Evolutionary conservation across 176 grass and related monocot genomes (phyloP), one percentile per base, ranked within the genome.

Genomic region (Calamus simplicifolius): DNA sequence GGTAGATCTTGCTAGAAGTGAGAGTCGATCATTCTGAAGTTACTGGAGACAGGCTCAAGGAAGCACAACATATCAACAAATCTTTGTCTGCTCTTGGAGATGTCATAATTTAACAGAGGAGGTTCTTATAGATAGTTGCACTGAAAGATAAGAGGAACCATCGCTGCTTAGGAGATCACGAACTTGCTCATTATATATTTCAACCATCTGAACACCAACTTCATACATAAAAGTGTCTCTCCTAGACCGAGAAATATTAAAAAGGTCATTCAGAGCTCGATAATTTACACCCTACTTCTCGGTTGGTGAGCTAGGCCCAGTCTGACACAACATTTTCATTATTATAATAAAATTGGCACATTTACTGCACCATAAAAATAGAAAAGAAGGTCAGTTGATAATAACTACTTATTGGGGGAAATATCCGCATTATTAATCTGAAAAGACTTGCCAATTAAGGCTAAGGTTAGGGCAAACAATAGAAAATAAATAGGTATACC

Each of bases 131-230:
- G 35, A 38, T 6, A 38, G 8, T 38, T 2, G 5, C 12, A 38
- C 2, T 10, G 12, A 12, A 10, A 38, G 7, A 8, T 38, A 12
- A 7, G 5, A 6, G 4, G 51, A 52, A 18, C 93, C 84, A 78
- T 83, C 68, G 73, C 25, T 69, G 35, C 48, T 52, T 72, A 97
- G 84, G 27, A 97, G 84, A 77, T 97, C 93, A 52, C 73, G 83
- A 3, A 97, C 85, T 83, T 91, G 84, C 66, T 97, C 93, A 52
- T 97, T 97, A 66, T 97, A 97, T 57, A 97, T 85, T 73, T 97
- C 93, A 78, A 97, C 69, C 81, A 97, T 97, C 77, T 97, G 93
- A 64, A 97, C 84, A 64, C 72, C 59, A 58, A 97, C 62, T 73
- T 97, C 84, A 70, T 92, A 91, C 10, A 54, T 81, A 63, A 85